Conservation (phyloP, 176 grass and related monocot species). For the Calamus simplicifolius region DNA sequence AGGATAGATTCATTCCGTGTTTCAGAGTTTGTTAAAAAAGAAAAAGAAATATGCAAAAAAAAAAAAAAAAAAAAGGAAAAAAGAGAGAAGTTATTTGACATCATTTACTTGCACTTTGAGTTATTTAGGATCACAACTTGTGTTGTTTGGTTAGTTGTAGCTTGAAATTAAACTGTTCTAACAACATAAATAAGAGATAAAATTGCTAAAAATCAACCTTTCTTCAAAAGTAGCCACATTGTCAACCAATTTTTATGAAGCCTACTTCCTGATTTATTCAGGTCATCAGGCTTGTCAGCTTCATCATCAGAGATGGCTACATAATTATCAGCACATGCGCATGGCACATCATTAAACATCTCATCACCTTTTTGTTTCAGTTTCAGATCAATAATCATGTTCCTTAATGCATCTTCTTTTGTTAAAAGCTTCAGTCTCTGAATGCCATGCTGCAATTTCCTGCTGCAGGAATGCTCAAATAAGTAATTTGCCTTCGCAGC, state of each 20-base stretch:
- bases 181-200: background rate
- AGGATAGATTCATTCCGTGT: too few species aligned
- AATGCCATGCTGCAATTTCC: slow-evolving; percentile 65
- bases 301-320: slow-evolving; percentile 92
- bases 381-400: slow-evolving; percentile 78
- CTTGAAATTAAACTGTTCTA: too few species aligned
- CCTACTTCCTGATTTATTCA: slow-evolving; percentile 27
- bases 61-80: too few species aligned
- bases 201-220: slow-evolving; percentile 20
- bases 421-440: slow-evolving; percentile 41
- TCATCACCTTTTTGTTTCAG: slow-evolving; percentile 64
- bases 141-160: background rate
- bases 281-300: slow-evolving; percentile 42
- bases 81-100: too few species aligned
- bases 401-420: slow-evolving; percentile 35
- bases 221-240: slow-evolving; percentile 31
- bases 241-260: slow-evolving; percentile 23
- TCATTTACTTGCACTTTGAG: too few species aligned
- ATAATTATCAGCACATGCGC: slow-evolving; percentile 21
- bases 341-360: slow-evolving; percentile 28
- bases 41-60: too few species aligned
- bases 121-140: too few species aligned
- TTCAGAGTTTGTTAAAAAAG: too few species aligned
- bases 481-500: background rate
- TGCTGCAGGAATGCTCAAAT: slow-evolving; percentile 20